Conservation (phyloP, 495 filamentous ascomycete species). For the Daldinia caldariorum region DNA sequence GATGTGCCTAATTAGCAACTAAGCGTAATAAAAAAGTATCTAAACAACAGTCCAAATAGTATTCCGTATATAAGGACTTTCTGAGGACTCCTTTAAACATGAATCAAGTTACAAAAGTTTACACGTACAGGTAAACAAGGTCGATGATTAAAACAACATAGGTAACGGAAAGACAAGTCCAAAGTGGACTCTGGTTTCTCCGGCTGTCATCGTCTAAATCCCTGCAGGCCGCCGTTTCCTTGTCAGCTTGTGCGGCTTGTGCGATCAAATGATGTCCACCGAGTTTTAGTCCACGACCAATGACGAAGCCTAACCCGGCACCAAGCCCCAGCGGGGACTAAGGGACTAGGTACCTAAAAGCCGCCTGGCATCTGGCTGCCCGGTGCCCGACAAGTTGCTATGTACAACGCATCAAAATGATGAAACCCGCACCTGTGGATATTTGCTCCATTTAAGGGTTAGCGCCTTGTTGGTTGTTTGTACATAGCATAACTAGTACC, state of each 20-base stretch:
- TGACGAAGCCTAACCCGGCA: neutral
- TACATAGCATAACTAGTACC: no score
- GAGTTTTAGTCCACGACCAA: slow-evolving; percentile 12
- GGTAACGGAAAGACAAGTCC: slow-evolving; percentile 19
- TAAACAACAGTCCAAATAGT: slow-evolving; percentile 17
- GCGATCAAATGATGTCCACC: slow-evolving; percentile 23
- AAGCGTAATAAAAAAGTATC: slow-evolving; percentile 22
- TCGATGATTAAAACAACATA: slow-evolving; percentile 13
- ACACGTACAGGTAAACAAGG: slow-evolving; percentile 30
- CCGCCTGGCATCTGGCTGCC: slow-evolving; percentile 13
- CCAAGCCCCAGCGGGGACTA: neutral
- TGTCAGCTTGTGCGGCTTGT: slow-evolving; percentile 20
- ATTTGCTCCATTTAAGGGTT: neutral
- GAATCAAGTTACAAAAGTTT: slow-evolving; percentile 15
- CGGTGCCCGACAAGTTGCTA: slow-evolving; percentile 10
- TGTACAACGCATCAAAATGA: slow-evolving; percentile 3
- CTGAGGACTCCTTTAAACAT: slow-evolving; percentile 4
- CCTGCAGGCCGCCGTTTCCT: slow-evolving; percentile 34
- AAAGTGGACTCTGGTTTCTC: slow-evolving; percentile 37
- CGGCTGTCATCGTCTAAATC: slow-evolving; percentile 35
- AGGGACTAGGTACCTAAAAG: neutral
- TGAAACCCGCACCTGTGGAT: slow-evolving; percentile 1
- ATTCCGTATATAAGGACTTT: neutral
- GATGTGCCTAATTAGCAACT: slow-evolving; percentile 16
- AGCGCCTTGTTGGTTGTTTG: slow-evolving; percentile 1